A percentile compares a stretch with the other conserved stretches of the same genome.
Conservation (phyloP, 352 stramenopile species). For the Pythium plurisporium region DNA sequence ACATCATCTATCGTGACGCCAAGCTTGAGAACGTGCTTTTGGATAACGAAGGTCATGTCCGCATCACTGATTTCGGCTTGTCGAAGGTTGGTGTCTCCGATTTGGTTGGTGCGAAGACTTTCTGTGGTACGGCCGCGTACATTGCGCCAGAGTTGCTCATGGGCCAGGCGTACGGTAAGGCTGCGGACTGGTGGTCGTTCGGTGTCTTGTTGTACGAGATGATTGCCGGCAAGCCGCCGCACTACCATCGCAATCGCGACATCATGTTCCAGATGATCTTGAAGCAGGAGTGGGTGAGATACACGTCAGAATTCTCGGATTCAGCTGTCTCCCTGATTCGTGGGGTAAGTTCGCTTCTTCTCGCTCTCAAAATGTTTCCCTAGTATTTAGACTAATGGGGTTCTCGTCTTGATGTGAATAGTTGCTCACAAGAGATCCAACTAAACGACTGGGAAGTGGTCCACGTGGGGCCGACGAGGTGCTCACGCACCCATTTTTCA, state of each 20-base stretch:
- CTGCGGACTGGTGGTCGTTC: constrained; percentile 95
- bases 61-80: constrained; percentile 94
- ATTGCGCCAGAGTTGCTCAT: constrained; percentile 91
- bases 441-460: constrained; percentile 92
- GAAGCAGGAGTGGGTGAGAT: constrained; percentile 92
- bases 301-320: constrained; percentile 92
- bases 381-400: not conserved
- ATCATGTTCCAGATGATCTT: constrained; percentile 92
- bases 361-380: not conserved
- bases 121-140: constrained; percentile 93
- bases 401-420: constrained; percentile 30
- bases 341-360: constrained; percentile 55
- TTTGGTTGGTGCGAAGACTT: constrained; percentile 86
- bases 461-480: constrained; percentile 86
- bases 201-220: constrained; percentile 95
- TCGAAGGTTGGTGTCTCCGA: constrained; percentile 90
- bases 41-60: constrained; percentile 91
- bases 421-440: constrained; percentile 96
- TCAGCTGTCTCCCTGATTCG: constrained; percentile 88
- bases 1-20: constrained; percentile 96
- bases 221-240: constrained; percentile 90
- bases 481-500: constrained; percentile 90
- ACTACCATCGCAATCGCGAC: constrained; percentile 89
- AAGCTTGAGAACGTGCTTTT: constrained; percentile 96
- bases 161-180: constrained; percentile 87